Base-by-base conservation (phyloP, 352 stramenopile species). In the Phytophthora tentaculata region DNA sequence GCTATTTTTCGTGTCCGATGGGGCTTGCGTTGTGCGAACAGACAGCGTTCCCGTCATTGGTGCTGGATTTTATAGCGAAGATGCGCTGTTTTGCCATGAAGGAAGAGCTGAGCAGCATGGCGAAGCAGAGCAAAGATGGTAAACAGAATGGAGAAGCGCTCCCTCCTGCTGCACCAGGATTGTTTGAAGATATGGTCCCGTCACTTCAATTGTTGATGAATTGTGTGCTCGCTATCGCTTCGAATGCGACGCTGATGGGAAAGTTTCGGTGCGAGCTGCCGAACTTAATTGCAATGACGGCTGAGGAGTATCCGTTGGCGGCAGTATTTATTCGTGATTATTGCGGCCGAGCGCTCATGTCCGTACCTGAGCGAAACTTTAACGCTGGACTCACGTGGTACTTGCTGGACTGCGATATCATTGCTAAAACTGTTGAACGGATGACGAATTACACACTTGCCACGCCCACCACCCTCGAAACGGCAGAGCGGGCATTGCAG, bases 311-410 rank as follows among this genome's bases (percentile, higher is more conserved):
- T 57, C 75, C 86, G 13, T 45, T 71, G 5, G 62, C 39, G 7
- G 71, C 73, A 0, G n/a, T 71, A 2, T 91, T 83, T 61, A 59
- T 93, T 19, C 73, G 80, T 17, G 84, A 87, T 22, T 60, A 77
- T 22, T 77, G 73, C 19, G 75, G 60, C n/a, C 74, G 79, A 39
- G 79, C 83, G 0, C 55, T 95, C 10, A 61, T 70, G 3, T 73
- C 74, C 0, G 61, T 92, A 1, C 59, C 78, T 0, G 79, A 89
- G 57, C 80, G 77, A 43, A 90, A 84, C 45, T 90, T 95, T 57
- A 95, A 83, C 50, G 80, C 86, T 8, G 84, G 73, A 3, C 59
- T 92, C 0, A 80, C 90, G 7, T 95, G 84, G 86, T 93, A 95
- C 50, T 64, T 95, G 17, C 76, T 92, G 48, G 86, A 93, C 49